Conservation (phyloP, 1,284 basidiomycete genomes). For the Ustilago vetiveriae region DNA sequence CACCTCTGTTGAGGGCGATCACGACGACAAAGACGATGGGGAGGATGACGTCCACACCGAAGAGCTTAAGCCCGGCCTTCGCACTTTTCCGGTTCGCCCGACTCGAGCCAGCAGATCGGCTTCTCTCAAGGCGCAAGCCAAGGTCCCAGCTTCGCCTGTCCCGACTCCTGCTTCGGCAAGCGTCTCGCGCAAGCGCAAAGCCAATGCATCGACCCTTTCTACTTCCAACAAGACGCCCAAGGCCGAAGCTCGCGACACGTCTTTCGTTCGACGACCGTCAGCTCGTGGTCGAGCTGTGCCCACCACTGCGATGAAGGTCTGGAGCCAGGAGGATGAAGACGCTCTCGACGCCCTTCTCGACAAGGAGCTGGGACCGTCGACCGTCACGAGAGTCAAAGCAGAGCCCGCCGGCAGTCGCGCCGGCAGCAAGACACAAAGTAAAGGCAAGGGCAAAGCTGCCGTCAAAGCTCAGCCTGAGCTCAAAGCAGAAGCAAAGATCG, state of each 20-base stretch:
- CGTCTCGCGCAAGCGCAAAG: constrained; percentile 27
- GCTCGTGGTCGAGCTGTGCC: constrained; percentile 9
- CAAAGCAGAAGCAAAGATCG: constrained; percentile 1
- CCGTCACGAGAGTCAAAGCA: no score
- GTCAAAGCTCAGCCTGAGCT: constrained; percentile 14
- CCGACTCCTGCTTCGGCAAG: background rate
- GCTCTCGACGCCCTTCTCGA: constrained; percentile 30
- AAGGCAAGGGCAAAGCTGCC: constrained; percentile 38
- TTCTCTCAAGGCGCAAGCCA: constrained; percentile 14
- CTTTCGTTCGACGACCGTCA: background rate
- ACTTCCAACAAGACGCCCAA: constrained; percentile 7
- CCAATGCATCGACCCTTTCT: background rate
- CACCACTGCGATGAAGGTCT: constrained; percentile 6
- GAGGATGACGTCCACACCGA: background rate
- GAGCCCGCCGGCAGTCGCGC: constrained; percentile 4
- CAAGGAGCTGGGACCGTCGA: constrained; percentile 6
- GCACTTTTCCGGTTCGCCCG: background rate
- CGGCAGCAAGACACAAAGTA: background rate
- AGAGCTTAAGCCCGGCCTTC: constrained; percentile 6
- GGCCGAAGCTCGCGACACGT: constrained; percentile 5
- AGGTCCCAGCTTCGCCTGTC: constrained; percentile 1
- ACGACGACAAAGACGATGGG: constrained; percentile 16
- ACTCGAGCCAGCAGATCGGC: constrained; percentile 17
- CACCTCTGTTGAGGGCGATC: constrained; percentile 40
- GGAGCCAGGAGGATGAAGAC: constrained; percentile 12